These are phyloP conservation scores for Lunularia cruciata DNA, from an alignment of 225 moss, liverwort and hornwort genomes.

Conservation along the genomic window DNA sequence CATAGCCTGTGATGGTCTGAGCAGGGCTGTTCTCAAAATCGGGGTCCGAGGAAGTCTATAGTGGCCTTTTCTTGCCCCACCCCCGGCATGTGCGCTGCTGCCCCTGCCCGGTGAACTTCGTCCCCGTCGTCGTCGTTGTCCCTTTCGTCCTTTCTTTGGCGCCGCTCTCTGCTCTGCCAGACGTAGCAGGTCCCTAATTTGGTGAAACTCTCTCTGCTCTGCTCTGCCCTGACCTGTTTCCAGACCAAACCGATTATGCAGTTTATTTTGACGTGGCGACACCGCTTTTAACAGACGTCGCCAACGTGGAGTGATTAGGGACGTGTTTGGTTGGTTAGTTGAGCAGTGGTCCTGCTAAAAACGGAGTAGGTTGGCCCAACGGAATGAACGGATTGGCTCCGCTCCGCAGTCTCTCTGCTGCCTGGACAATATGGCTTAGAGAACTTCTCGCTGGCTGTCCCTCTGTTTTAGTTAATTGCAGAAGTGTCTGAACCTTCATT, in stretches of 20 bases:
- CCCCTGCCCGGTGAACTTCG: not conserved
- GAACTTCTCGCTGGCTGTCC: not conserved
- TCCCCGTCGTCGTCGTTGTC: not conserved
- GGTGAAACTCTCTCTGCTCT: too few species aligned
- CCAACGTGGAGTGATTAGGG: not conserved
- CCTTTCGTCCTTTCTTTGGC: constrained; percentile 11
- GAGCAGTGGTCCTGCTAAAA: constrained; percentile 2
- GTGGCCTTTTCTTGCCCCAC: not conserved
- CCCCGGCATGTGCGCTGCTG: constrained; percentile 6
- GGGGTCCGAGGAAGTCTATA: too few species aligned
- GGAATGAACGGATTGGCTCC: too few species aligned
- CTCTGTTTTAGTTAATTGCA: too few species aligned
- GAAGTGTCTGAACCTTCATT: not conserved
- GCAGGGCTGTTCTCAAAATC: too few species aligned
- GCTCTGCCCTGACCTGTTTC: not conserved
- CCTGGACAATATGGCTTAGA: not conserved
- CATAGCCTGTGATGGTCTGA: too few species aligned
- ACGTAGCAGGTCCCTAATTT: constrained; percentile 8
- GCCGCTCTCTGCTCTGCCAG: constrained; percentile 6
- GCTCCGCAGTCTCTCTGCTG: constrained; percentile 1
- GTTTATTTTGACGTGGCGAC: constrained; percentile 2
- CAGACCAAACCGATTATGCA: not conserved
- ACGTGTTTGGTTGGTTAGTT: constrained; percentile 1
- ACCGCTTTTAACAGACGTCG: not conserved
- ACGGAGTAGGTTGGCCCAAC: not conserved